These are phyloP conservation scores for Sphagnum tenellum DNA, from an alignment of 225 moss, liverwort and hornwort genomes.

Conservation along the genomic window DNA sequence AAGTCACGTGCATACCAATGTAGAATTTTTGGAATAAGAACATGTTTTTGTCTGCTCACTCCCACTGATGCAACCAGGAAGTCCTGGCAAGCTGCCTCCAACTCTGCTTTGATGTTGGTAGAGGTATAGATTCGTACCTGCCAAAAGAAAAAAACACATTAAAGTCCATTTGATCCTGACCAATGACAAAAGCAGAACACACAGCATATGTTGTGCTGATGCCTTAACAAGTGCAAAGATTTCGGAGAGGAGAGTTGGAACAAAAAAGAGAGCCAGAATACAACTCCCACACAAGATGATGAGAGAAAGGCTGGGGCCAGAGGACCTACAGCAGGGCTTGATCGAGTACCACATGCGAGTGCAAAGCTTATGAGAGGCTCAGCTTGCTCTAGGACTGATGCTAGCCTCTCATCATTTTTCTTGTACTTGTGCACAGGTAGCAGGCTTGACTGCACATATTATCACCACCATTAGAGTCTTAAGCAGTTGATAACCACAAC, in stretches of 20 bases:
- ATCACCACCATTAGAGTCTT: no score
- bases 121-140: slow-evolving; percentile 77
- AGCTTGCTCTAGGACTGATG: slow-evolving; percentile 58
- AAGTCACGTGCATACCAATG: slow-evolving; percentile 96
- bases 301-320: no score
- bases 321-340: slow-evolving; percentile 66
- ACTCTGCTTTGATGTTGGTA: slow-evolving; percentile 41
- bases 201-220: no score
- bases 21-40: slow-evolving; percentile 71
- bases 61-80: slow-evolving; percentile 67
- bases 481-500: no score
- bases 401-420: slow-evolving; percentile 52
- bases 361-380: slow-evolving; percentile 94
- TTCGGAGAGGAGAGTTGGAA: no score
- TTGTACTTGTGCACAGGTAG: slow-evolving; percentile 69
- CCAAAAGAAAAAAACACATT: not conserved
- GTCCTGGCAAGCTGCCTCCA: slow-evolving; percentile 71
- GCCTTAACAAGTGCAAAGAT: no score
- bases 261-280: no score
- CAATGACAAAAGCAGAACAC: no score
- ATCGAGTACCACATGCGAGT: slow-evolving; percentile 75
- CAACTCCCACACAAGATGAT: no score
- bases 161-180: no score
- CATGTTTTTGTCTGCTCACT: slow-evolving; percentile 51
- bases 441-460: slow-evolving; percentile 58